A percentile compares a stretch with the other conserved stretches of the same genome.
phyloP scores from a whole-genome alignment of 192 early-diverging fungal species.

The Coemansia reversa region DNA sequence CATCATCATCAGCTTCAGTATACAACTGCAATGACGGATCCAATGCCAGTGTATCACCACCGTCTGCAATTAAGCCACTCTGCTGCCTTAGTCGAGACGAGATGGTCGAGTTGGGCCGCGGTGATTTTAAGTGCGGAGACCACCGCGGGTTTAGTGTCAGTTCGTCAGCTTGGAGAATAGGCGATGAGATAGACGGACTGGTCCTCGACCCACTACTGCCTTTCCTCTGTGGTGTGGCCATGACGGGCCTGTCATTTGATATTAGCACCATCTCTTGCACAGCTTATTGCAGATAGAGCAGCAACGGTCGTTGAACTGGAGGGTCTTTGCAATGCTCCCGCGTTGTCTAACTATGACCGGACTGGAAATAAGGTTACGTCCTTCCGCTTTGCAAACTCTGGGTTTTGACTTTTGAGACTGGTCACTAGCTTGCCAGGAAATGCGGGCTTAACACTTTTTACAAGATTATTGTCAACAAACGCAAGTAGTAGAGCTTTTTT shows the following conservation, averaged over 20 bases:
- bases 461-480: too few species aligned
- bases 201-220: not conserved
- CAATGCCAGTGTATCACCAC: not conserved
- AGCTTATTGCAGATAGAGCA: not conserved
- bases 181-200: conserved; percentile 22
- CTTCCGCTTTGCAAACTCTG: too few species aligned
- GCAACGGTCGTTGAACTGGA: not conserved
- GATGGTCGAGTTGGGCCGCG: conserved; percentile 45
- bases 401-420: too few species aligned
- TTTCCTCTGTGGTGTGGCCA: conserved; percentile 46
- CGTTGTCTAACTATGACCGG: too few species aligned
- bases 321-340: too few species aligned
- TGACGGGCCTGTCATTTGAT: conserved; percentile 14
- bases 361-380: too few species aligned
- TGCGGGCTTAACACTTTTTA: too few species aligned
- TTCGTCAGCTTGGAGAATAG: conserved; percentile 54
- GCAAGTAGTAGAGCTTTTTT: too few species aligned
- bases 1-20: not conserved
- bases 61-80: conserved; percentile 1
- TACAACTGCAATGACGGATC: conserved; percentile 1
- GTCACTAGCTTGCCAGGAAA: too few species aligned
- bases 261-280: conserved; percentile 27
- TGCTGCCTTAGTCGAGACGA: conserved; percentile 41
- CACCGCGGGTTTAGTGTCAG: conserved; percentile 54
- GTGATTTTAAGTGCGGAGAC: conserved; percentile 54